phyloP scores from a whole-genome alignment of 1,284 basidiomycete species.

The Trichosporon ovoides region DNA sequence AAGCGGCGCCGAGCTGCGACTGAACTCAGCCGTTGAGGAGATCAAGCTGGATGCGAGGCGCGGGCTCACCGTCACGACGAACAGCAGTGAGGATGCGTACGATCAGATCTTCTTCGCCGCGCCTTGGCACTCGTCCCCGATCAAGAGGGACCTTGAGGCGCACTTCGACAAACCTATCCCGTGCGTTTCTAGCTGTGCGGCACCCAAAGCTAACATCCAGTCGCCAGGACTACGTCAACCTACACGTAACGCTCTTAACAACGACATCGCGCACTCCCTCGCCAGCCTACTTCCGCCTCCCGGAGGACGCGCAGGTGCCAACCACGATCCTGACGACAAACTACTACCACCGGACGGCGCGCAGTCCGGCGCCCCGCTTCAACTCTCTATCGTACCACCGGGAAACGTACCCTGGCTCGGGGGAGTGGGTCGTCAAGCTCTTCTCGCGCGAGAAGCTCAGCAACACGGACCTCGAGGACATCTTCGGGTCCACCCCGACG shows the following conservation, averaged over 20 bases:
- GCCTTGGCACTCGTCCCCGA: conserved; percentile 35
- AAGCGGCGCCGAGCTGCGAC: conserved; percentile 63
- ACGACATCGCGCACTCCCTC: conserved; percentile 64
- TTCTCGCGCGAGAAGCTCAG: conserved; percentile 66
- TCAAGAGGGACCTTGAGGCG: conserved; percentile 15
- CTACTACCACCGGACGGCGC: conserved; percentile 51
- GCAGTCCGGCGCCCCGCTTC: conserved; percentile 65
- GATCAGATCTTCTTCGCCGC: conserved; percentile 47
- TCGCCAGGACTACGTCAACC: conserved; percentile 65
- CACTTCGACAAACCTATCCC: conserved; percentile 19
- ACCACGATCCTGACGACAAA: conserved; percentile 68
- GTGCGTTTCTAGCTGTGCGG: conserved; percentile 2
- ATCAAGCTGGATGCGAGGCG: conserved; percentile 11
- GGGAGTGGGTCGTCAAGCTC: conserved; percentile 75
- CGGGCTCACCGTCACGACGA: conserved; percentile 7
- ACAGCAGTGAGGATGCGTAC: conserved; percentile 24
- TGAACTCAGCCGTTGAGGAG: conserved; percentile 57
- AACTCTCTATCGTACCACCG: conserved; percentile 85
- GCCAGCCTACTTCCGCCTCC: conserved; percentile 66
- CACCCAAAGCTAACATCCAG: conserved; percentile 17
- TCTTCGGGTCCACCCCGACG: conserved; percentile 60
- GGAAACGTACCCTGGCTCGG: conserved; percentile 49
- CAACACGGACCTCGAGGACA: conserved; percentile 60
- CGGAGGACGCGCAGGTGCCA: conserved; percentile 55
- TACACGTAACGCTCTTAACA: conserved; percentile 83